Base-by-base conservation (phyloP, 2,329 filamentous ascomycete species). In the Mycocentrospora acerina region DNA sequence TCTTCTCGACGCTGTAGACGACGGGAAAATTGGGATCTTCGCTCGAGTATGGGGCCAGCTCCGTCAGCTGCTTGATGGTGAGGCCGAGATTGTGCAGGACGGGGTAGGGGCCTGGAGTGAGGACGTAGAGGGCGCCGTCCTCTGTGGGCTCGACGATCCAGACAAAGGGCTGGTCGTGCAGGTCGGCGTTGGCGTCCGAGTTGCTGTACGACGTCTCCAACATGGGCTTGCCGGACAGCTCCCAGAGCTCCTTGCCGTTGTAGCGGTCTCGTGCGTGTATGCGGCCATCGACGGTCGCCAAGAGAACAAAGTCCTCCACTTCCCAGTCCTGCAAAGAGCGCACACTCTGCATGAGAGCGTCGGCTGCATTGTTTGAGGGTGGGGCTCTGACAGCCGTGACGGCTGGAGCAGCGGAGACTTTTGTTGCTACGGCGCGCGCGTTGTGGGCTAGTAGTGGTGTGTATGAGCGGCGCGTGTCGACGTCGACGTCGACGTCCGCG, bases 241-340 rank as follows among this genome's bases (percentile, higher is more conserved):
- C 85, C 93, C 93, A 97, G 64, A 84, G 85, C 56, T 86, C 79
- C 48, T 84, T 79, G 57, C 93, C 93, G 35, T 86, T 93, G 66
- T 85, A 86, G 60, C 93, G 82, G 74, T 96, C 89, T 69, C 83
- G 83, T 67, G 91, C 90, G 74, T 95, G 88, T 62, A 97, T 82
- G 68, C 89, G 88, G 78, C 93, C 93, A 78, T 97, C 90, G 82
- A 97, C 88, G 81, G 93, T 97, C 88, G 93, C 91, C 86, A 98
- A 79, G 78, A 98, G 88, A 75, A 97, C 88, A 81, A 96, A 95
- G 78, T 97, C 90, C 88, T 97, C 91, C 75, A 96, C 90, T 86
- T 96, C 89, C 91, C 91, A 97, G 76, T 96, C 91, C 81, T 90
- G 86, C 81, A 97, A 79, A 79, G 86, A 94, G 83, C 91, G 90